phyloP scores from a whole-genome alignment of 345 rosid species.

The Mangifera indica region DNA sequence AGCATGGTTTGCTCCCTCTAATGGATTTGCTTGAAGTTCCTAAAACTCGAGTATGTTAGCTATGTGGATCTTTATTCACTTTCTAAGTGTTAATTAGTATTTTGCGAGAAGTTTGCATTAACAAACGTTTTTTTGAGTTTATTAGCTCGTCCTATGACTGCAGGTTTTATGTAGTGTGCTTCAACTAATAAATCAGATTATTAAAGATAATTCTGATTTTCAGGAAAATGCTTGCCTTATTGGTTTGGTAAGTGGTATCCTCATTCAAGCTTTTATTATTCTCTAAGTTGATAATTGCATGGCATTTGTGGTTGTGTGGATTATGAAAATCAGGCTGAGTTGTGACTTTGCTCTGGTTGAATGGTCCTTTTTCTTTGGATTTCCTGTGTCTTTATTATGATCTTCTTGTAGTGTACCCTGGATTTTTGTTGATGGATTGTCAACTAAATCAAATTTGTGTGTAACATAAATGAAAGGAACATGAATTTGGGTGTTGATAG shows the following conservation, averaged over 20 bases:
- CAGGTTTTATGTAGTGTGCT: constrained; percentile 89
- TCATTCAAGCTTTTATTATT: constrained; percentile 18
- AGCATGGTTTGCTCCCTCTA: constrained; percentile 90
- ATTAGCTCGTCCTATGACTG: constrained; percentile 22
- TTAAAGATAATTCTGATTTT: constrained; percentile 80
- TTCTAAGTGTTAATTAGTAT: constrained; percentile 1
- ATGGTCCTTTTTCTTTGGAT: background rate
- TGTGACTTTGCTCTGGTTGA: background rate
- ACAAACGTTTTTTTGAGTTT: constrained; percentile 17
- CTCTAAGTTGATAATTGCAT: constrained; percentile 1
- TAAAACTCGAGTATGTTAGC: constrained; percentile 63
- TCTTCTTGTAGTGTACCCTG: background rate
- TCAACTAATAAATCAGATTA: constrained; percentile 80
- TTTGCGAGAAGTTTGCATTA: background rate
- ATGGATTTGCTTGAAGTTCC: constrained; percentile 89
- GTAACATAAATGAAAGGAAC: background rate
- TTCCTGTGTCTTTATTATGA: background rate
- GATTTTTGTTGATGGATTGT: background rate
- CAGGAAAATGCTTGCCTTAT: constrained; percentile 99
- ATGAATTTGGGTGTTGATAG: background rate
- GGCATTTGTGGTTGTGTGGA: background rate
- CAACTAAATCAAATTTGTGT: background rate
- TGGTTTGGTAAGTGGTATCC: constrained; percentile 60
- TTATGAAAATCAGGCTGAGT: background rate
- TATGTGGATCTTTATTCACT: constrained; percentile 13